Evolutionary conservation across 805 yeast species (phyloP).

Genomic region (Pichia paraexigua): DNA sequence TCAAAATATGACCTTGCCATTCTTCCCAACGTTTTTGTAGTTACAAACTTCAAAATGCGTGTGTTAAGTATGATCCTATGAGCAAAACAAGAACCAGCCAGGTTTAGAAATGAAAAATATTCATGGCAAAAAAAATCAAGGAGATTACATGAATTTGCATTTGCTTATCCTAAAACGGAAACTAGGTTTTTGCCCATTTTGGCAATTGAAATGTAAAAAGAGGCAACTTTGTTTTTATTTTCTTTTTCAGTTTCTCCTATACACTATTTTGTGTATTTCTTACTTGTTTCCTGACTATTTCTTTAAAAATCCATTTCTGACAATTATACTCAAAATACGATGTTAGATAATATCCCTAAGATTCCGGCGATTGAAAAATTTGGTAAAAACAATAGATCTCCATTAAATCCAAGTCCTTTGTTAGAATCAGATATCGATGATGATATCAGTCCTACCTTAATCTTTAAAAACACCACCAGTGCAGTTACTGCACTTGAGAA

Average conservation of each 20-base stretch:
- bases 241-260: neutral
- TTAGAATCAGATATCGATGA: neutral
- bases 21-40: neutral
- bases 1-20: constrained; percentile 29
- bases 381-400: neutral
- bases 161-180: neutral
- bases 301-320: too few relatives aligned
- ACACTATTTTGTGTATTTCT: neutral
- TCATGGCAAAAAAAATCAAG: too few relatives aligned
- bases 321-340: neutral
- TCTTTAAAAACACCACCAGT: neutral
- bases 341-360: neutral
- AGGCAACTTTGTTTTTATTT: neutral
- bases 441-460: neutral
- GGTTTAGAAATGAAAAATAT: neutral
- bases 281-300: neutral
- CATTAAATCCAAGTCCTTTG: neutral
- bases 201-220: neutral
- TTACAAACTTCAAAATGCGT: neutral
- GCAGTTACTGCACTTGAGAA: neutral
- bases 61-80: too few relatives aligned
- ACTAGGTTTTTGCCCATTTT: neutral
- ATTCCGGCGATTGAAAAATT: neutral
- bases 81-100: too few relatives aligned
- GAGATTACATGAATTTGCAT: neutral